phyloP scores from a whole-genome alignment of 768 basidiomycete species.

The Rhodocollybia butyracea region DNA sequence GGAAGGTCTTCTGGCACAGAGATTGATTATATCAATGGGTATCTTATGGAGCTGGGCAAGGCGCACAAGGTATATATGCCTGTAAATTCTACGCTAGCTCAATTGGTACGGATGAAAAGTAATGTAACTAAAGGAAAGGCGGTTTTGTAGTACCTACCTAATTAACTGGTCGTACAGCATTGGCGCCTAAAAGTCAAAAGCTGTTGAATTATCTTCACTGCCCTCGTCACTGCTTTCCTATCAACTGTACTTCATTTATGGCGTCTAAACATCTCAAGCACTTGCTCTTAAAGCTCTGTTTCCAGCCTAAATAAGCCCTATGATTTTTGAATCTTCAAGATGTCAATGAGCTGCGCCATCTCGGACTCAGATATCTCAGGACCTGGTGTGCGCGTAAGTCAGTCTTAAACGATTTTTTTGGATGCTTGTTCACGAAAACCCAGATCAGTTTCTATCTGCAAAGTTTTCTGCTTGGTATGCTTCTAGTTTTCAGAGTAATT shows the following conservation, averaged over 20 bases:
- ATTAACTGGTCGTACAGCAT: too few relatives aligned
- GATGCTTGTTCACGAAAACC: not conserved
- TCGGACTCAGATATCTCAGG: constrained; percentile 5
- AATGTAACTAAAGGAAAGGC: not conserved
- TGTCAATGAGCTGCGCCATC: too few relatives aligned
- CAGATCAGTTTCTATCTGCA: constrained; percentile 26
- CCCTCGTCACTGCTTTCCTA: too few relatives aligned
- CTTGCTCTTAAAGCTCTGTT: too few relatives aligned
- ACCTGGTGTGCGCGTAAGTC: constrained; percentile 1
- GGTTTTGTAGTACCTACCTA: not conserved
- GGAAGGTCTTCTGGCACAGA: constrained; percentile 58
- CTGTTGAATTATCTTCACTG: too few relatives aligned
- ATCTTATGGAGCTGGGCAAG: constrained; percentile 62
- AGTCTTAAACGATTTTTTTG: too few relatives aligned
- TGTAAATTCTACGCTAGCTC: constrained; percentile 48
- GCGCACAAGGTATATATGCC: constrained; percentile 57
- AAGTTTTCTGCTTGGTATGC: constrained; percentile 22
- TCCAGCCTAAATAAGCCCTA: too few relatives aligned
- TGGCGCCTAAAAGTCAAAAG: too few relatives aligned
- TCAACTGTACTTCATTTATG: too few relatives aligned
- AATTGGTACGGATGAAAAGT: constrained; percentile 58
- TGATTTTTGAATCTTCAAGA: too few relatives aligned
- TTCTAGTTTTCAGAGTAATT: not conserved
- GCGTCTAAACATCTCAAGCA: too few relatives aligned
- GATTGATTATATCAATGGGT: constrained; percentile 81